Base-by-base conservation (phyloP, 345 rosid species). In the Lumnitzera racemosa region DNA sequence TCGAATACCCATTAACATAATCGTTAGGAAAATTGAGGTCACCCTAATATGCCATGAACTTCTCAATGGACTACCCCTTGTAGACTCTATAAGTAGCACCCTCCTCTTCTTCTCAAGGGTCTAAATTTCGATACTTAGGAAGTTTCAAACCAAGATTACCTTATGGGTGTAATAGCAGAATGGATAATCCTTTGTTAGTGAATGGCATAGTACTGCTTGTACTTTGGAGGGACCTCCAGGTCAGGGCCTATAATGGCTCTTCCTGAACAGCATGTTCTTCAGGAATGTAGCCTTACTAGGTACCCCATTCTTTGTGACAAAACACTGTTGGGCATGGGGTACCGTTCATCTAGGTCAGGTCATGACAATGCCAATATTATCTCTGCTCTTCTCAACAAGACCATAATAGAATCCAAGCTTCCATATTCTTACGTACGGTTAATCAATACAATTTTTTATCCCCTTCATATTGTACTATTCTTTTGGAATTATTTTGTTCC, bases 261-360 rank as follows among this genome's bases (percentile, higher is more conserved):
- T 55, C 70, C 81, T 7, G 43, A 74, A 20, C 20, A 20, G 68
- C 63, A 61, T 2, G 49, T 77, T 61, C 70, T 53, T 55, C 64
- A 62, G 11, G 75, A 81, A 43, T 90, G 96, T 70, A 71, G 63
- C 23, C 66, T 77, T 31, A 72, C 96, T 2, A 72, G 71, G 61
- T 82, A 79, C 67, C 86, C 89, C n/a, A 41, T 46, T 36, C 91
- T 88, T 27, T 90, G 97, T 70, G 75, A 69, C 62, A 70, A 78
- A 61, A 74, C 76, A 12, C 55, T 84, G 59, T 43, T 62, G 68
- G 67, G 63, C 43, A 73, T 72, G 53, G 49, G 49, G 15, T 20
- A 20, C 20, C 20, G 20, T 20, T 20, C 20, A 59, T 60, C 29
- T 15, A 69, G 63, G 20, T 16, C 29, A 13, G 63, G 50, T 41